Conservation (phyloP, 1,284 basidiomycete species). For the Hypsizygus ulmarius region DNA sequence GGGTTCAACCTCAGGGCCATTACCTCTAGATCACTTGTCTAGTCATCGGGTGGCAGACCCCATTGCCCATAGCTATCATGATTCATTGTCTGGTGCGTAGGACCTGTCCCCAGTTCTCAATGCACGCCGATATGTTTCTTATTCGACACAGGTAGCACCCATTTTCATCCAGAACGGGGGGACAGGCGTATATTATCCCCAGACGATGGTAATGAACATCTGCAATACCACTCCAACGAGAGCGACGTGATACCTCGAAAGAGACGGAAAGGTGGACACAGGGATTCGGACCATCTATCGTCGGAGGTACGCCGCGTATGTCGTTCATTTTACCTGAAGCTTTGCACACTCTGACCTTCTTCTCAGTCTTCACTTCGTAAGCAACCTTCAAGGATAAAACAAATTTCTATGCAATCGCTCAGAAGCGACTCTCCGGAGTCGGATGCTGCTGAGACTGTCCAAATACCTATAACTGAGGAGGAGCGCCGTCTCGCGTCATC, state of each 20-base stretch:
- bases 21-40: conserved; percentile 13
- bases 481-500: conserved; percentile 59
- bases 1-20: conserved; percentile 13
- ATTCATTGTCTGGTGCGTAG: conserved; percentile 10
- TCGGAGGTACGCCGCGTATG: conserved; percentile 55
- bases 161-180: conserved; percentile 18
- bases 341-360: conserved; percentile 1
- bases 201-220: conserved; percentile 24
- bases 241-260: conserved; percentile 48
- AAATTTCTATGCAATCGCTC: conserved; percentile 15
- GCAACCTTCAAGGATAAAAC: conserved; percentile 21
- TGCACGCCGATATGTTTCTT: not conserved
- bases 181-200: conserved; percentile 26
- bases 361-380: conserved; percentile 21
- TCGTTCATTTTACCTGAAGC: conserved; percentile 16
- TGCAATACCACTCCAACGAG: conserved; percentile 33
- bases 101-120: not conserved
- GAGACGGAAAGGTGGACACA: conserved; percentile 46
- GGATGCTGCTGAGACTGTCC: conserved; percentile 9
- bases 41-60: conserved; percentile 11
- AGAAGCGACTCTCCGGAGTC: conserved; percentile 11
- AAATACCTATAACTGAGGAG: conserved; percentile 27
- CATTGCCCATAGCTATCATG: conserved; percentile 10
- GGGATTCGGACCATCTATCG: conserved; percentile 55
- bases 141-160: conserved; percentile 5